Percentiles rank a stretch among this genome's conserved stretches.
Evolutionary conservation across 2,329 filamentous ascomycete genomes (phyloP).

Genomic region (Lasiodiplodia sp.): DNA sequence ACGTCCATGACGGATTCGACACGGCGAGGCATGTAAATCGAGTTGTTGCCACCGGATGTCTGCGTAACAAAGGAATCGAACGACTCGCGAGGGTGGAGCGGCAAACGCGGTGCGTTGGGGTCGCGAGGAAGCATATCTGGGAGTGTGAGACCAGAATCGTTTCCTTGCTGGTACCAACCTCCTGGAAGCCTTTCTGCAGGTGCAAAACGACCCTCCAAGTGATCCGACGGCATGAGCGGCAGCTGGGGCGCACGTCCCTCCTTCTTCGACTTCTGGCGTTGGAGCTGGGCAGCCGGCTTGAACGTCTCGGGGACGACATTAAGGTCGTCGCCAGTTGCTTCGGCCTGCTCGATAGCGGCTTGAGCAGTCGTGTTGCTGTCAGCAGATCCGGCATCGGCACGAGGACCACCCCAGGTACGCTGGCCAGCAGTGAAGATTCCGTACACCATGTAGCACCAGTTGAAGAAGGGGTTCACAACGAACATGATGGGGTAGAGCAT

Average conservation of each 20-base stretch:
- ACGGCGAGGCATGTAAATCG: slow-evolving; percentile 70
- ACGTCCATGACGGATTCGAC: slow-evolving; percentile 81
- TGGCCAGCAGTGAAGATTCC: slow-evolving; percentile 94
- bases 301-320: slow-evolving; percentile 91
- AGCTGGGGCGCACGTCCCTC: slow-evolving; percentile 58
- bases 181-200: slow-evolving; percentile 71
- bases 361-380: slow-evolving; percentile 78
- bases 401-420: slow-evolving; percentile 92
- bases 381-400: slow-evolving; percentile 85
- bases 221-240: slow-evolving; percentile 75
- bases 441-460: slow-evolving; percentile 98
- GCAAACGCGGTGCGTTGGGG: slow-evolving; percentile 55
- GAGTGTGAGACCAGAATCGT: slow-evolving; percentile 70
- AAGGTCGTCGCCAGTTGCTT: slow-evolving; percentile 81
- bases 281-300: slow-evolving; percentile 61
- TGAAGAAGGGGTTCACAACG: slow-evolving; percentile 92
- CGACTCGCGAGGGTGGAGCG: slow-evolving; percentile 66
- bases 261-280: slow-evolving; percentile 41
- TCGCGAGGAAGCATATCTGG: slow-evolving; percentile 57
- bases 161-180: slow-evolving; percentile 73
- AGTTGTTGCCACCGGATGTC: slow-evolving; percentile 57
- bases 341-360: slow-evolving; percentile 83
- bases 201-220: slow-evolving; percentile 80
- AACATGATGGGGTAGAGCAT: slow-evolving; percentile 98
- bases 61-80: slow-evolving; percentile 71